These are phyloP conservation scores for Gossypium rotundifolium DNA, from an alignment of 345 rosid species.

Conservation along the genomic window DNA sequence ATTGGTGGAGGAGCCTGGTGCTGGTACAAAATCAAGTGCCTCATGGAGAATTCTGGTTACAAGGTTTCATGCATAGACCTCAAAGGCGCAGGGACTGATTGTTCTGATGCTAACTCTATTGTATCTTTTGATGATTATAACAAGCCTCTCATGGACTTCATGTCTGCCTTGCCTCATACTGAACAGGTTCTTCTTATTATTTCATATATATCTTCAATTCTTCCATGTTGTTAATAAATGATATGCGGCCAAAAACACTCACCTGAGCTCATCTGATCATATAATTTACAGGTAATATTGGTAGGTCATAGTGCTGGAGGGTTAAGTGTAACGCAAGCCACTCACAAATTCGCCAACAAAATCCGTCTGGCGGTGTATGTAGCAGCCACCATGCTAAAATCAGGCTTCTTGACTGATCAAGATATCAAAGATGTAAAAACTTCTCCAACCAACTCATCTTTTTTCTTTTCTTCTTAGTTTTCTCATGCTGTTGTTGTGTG, in stretches of 20 bases:
- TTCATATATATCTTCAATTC: neutral
- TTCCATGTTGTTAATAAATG: neutral
- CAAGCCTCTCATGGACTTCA: constrained; percentile 58
- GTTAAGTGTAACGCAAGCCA: constrained; percentile 61
- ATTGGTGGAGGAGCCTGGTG: constrained; percentile 83
- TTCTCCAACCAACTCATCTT: neutral
- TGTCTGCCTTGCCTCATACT: constrained; percentile 48
- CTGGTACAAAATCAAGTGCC: constrained; percentile 77
- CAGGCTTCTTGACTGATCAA: constrained; percentile 47
- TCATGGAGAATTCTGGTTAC: constrained; percentile 76
- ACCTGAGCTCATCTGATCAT: neutral
- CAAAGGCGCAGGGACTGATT: constrained; percentile 58
- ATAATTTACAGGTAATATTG: constrained; percentile 54
- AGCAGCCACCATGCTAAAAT: constrained; percentile 77
- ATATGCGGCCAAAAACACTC: neutral
- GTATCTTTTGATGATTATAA: constrained; percentile 65
- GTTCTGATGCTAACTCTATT: constrained; percentile 39
- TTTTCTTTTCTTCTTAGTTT: neutral
- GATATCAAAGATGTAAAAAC: constrained; percentile 57
- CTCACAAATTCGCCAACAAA: constrained; percentile 48
- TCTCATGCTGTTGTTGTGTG: neutral
- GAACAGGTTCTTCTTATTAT: constrained; percentile 42
- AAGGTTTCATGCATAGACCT: constrained; percentile 78
- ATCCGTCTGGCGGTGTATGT: constrained; percentile 58
- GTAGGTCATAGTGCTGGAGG: constrained; percentile 98